Percentiles rank a stretch among this genome's conserved stretches.
These are phyloP conservation scores for Pseudozyma flocculosa DNA, from an alignment of 1,284 basidiomycete genomes.

Conservation along the genomic window DNA sequence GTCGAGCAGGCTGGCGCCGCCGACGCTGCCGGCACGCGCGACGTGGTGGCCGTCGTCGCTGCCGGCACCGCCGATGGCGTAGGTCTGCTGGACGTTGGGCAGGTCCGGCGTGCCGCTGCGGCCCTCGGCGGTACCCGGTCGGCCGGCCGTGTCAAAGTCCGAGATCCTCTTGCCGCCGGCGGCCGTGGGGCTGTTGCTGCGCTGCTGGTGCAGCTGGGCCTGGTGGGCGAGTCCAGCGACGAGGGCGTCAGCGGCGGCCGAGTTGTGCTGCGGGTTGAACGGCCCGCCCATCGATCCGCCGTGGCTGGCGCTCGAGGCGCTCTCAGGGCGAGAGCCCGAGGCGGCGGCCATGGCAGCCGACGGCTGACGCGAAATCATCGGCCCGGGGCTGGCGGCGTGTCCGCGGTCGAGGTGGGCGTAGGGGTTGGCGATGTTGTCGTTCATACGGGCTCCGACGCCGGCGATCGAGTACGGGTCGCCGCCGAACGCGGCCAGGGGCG, in stretches of 20 bases:
- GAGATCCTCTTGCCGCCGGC: not conserved
- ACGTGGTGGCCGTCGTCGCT: not conserved
- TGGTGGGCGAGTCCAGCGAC: constrained; percentile 27
- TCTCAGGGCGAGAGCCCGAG: not conserved
- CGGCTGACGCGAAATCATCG: too few relatives aligned
- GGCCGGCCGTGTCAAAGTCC: constrained; percentile 24
- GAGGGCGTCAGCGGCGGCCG: constrained; percentile 16
- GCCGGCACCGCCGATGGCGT: constrained; percentile 6
- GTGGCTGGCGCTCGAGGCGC: not conserved
- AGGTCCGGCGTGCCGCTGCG: constrained; percentile 45
- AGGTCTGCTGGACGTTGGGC: constrained; percentile 48
- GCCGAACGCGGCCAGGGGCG: constrained; percentile 44
- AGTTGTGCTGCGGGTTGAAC: constrained; percentile 1
- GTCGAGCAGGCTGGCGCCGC: not conserved
- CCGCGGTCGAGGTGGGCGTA: constrained; percentile 49
- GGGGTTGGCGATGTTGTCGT: constrained; percentile 45
- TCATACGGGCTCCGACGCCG: constrained; percentile 33
- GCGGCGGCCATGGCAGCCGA: too few relatives aligned
- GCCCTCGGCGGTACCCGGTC: constrained; percentile 33
- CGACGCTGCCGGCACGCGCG: not conserved
- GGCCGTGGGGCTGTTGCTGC: constrained; percentile 2
- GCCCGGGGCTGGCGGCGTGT: constrained; percentile 9
- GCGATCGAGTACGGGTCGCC: constrained; percentile 45
- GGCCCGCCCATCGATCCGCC: not conserved
- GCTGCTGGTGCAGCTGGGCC: constrained; percentile 12